Percentiles rank a stretch among this genome's conserved stretches.
phyloP scores from a whole-genome alignment of 768 basidiomycete species.

The Pleurotus giganteus region DNA sequence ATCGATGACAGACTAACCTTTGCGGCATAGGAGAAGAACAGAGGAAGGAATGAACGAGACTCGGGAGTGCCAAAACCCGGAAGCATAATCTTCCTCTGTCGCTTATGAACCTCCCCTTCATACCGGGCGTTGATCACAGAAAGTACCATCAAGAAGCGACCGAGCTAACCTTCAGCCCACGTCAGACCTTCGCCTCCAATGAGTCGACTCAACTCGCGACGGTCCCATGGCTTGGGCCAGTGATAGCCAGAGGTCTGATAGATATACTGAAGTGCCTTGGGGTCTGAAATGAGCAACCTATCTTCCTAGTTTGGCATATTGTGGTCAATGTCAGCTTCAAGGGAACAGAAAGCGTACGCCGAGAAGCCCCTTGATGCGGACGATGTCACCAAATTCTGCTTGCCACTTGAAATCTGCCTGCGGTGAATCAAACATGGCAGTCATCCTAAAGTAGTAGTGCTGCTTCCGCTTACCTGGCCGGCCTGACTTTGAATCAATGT shows the following conservation, averaged over 20 bases:
- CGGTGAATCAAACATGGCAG: too few species aligned
- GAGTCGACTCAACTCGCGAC: conserved; percentile 18
- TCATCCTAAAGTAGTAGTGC: conserved; percentile 11
- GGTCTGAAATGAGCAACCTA: conserved; percentile 31
- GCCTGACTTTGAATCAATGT: conserved; percentile 17
- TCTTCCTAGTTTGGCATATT: conserved; percentile 21
- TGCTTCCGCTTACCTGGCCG: conserved; percentile 10
- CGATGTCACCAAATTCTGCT: conserved; percentile 26
- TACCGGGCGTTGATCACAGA: background rate
- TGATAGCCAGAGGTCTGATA: conserved; percentile 27
- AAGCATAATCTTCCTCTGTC: conserved; percentile 7
- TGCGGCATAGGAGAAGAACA: conserved; percentile 26
- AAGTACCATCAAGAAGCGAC: too few species aligned
- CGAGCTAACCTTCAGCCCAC: conserved; percentile 5
- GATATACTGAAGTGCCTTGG: conserved; percentile 32
- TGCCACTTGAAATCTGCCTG: conserved; percentile 30
- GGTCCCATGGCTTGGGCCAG: conserved; percentile 26
- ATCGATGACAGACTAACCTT: conserved; percentile 8
- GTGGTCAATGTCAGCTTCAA: background rate
- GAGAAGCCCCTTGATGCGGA: conserved; percentile 20
- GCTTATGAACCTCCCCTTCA: conserved; percentile 3
- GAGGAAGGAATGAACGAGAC: conserved; percentile 23
- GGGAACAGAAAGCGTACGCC: conserved; percentile 13
- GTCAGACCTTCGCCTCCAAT: conserved; percentile 11
- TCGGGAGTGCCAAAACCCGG: conserved; percentile 16